phyloP scores from a whole-genome alignment of 169 alveolate species.

The Plasmodium knowlesi region DNA sequence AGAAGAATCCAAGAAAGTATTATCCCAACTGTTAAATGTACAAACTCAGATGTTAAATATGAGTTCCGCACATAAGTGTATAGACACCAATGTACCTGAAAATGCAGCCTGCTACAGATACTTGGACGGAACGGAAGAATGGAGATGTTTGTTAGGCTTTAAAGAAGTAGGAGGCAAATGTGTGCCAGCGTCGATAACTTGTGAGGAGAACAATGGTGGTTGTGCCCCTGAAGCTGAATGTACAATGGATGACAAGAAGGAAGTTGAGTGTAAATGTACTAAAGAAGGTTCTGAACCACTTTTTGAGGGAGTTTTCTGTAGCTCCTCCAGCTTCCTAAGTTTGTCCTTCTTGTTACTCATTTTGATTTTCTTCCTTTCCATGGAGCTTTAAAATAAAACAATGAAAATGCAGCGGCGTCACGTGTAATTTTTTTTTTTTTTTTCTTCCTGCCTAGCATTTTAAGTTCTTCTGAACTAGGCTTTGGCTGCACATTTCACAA shows the following conservation, averaged over 20 bases:
- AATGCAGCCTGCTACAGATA: slow-evolving; percentile 51
- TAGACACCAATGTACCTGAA: neutral
- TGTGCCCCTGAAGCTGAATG: slow-evolving; percentile 42
- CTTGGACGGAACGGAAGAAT: slow-evolving; percentile 35
- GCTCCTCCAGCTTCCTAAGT: slow-evolving; percentile 50
- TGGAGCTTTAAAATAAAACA: neutral
- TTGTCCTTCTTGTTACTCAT: slow-evolving; percentile 22
- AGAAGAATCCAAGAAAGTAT: neutral
- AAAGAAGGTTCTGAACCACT: slow-evolving; percentile 1
- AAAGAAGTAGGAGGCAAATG: slow-evolving; percentile 4
- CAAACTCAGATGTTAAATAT: neutral
- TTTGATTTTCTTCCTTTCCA: neutral
- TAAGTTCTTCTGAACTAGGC: neutral
- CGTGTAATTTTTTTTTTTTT: neutral
- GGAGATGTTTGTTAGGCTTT: slow-evolving; percentile 50
- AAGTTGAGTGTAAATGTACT: slow-evolving; percentile 33
- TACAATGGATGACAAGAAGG: neutral
- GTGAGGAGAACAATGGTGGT: slow-evolving; percentile 53
- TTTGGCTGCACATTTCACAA: neutral
- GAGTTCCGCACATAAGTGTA: slow-evolving; percentile 2
- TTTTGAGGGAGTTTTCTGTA: slow-evolving; percentile 43
- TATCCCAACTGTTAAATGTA: neutral
- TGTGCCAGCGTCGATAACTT: slow-evolving; percentile 17
- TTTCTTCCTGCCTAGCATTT: neutral
- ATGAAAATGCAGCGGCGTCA: neutral